Evolutionary conservation across 2,329 filamentous ascomycete genomes (phyloP), one percentile per base, ranked within the genome.

Genomic region (Verticillium nubilum): DNA sequence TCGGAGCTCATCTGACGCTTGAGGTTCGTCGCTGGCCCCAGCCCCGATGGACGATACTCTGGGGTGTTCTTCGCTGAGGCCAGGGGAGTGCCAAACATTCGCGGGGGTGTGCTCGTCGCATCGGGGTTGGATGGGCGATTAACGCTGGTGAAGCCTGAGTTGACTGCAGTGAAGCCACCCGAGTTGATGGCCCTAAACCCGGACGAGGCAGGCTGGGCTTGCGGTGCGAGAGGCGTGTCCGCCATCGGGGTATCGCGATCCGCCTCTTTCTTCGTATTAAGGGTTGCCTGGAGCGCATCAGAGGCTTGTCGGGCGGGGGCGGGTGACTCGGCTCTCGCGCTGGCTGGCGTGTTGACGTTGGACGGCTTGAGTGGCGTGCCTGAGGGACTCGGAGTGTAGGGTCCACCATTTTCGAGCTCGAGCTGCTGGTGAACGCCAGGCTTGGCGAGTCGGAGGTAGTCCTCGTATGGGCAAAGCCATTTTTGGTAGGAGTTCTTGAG

Each of bases 401-500:
- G 92, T 1, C 94, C 95, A 61, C 94, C 94, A 69, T 97, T 92
- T 72, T 98, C 93, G 63, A 90, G 85, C 72, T 98, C 94, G 10
- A 98, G 79, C 74, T 97, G 92, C 68, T 97, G 93, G 67, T 97
- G 94, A n/a, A 98, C 93, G 29, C 92, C 91, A 3, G 95, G 95
- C 72, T 97, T 98, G 57, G 92, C 94, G 15, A 94, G 80, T 57
- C 90, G 86, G 52, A 99, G 78, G 71, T 97, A 99, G 63, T 98
- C 92, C 74, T 99, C 95, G 68, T 98, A 99, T 0, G 95, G 95
- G 69, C 92, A 91, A 3, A 99, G 86, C 91, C 95, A 99, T 75
- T 94, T 88, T 72, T 97, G 92, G 68, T 96, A 99, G 0, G 95
- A 98, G 73, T 99, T 99, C 73, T 98, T 99, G 50, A 99, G 83